Conservation (phyloP, 225 moss, liverwort and hornwort genomes). For the Bryum argenteum region DNA sequence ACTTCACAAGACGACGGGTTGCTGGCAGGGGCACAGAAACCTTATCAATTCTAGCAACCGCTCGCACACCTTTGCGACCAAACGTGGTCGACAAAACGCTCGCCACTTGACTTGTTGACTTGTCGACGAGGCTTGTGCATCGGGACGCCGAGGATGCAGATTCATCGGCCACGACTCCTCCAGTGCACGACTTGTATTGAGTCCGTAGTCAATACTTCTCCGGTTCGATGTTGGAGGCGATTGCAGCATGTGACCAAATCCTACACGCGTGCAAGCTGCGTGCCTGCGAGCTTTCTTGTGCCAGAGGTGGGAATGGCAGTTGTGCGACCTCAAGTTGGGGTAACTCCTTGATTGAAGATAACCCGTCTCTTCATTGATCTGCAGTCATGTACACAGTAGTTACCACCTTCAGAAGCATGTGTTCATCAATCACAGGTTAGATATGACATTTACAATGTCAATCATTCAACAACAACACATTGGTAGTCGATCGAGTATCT, state of each 20-base stretch:
- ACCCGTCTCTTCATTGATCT: background rate
- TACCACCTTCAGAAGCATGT: background rate
- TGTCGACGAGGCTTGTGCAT: background rate
- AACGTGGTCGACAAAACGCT: background rate
- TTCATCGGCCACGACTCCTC: background rate
- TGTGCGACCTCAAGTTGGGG: background rate
- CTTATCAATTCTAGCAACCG: too few species aligned
- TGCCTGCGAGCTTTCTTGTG: background rate
- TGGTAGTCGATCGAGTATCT: too few species aligned
- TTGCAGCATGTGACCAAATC: background rate
- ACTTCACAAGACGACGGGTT: too few species aligned
- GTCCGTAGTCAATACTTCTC: too few species aligned
- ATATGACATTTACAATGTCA: background rate
- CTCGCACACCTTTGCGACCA: too few species aligned
- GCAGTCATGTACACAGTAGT: background rate
- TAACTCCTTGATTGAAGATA: too few species aligned
- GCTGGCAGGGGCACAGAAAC: too few species aligned
- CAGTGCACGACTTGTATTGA: background rate
- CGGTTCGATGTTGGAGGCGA: background rate
- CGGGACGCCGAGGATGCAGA: background rate
- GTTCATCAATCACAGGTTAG: too few species aligned
- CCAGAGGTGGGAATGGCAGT: background rate
- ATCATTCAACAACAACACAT: too few species aligned
- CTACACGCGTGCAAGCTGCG: too few species aligned
- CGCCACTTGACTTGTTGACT: background rate